These are phyloP conservation scores for Maudiozyma barnettii DNA, from an alignment of 805 yeast genomes.

Conservation along the genomic window DNA sequence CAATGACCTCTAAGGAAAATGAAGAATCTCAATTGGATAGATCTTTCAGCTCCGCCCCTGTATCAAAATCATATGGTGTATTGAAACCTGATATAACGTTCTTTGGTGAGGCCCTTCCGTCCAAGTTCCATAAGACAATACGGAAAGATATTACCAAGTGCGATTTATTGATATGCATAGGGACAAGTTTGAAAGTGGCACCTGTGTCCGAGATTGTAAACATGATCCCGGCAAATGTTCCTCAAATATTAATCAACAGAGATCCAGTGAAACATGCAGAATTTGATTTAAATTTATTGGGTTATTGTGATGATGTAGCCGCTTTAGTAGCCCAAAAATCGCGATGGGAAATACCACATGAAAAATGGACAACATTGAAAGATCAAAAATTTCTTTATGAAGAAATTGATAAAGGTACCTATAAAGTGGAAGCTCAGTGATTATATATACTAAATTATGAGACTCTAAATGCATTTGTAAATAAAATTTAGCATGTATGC, in stretches of 20 bases:
- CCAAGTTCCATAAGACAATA: conserved; percentile 50
- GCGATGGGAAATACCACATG: conserved; percentile 53
- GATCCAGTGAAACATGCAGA: conserved; percentile 68
- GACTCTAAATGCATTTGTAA: no score
- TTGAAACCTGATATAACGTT: conserved; percentile 90
- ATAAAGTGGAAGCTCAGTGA: conserved; percentile 14
- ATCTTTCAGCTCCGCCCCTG: conserved; percentile 6
- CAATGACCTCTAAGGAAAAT: conserved; percentile 2
- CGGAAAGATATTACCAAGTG: conserved; percentile 54
- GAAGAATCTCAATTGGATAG: conserved; percentile 6
- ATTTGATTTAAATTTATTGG: conserved; percentile 69
- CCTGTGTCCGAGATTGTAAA: conserved; percentile 88
- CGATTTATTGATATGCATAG: conserved; percentile 75
- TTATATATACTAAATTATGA: not conserved
- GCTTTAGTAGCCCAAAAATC: conserved; percentile 49
- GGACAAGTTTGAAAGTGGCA: conserved; percentile 85
- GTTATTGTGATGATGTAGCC: conserved; percentile 77
- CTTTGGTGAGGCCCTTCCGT: conserved; percentile 79
- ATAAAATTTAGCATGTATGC: no score
- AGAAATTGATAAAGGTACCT: conserved; percentile 26
- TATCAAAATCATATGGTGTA: conserved; percentile 57
- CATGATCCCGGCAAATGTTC: conserved; percentile 58
- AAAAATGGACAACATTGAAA: conserved; percentile 33
- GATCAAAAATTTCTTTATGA: conserved; percentile 12
- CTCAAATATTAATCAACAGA: conserved; percentile 71